Conservation (phyloP, 257 asterid genomes). For the Forsythia viridissima region DNA sequence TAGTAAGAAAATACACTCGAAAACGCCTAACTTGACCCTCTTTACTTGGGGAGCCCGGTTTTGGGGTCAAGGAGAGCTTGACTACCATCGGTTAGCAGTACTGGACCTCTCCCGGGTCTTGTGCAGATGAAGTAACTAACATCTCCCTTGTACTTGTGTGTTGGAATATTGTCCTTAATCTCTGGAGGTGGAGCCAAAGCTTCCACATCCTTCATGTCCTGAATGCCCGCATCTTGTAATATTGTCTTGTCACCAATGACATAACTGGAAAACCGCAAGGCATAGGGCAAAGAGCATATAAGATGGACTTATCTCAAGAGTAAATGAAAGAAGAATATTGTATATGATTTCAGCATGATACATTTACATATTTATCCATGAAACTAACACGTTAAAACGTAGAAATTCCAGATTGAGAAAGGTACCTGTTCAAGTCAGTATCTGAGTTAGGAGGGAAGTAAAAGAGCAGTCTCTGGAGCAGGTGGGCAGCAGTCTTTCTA, state of each 20-base stretch:
- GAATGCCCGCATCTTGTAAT: conserved; percentile 80
- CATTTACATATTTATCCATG: not conserved
- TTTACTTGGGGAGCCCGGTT: conserved; percentile 83
- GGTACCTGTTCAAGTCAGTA: conserved; percentile 74
- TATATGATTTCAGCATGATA: not conserved
- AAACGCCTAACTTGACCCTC: conserved; percentile 2
- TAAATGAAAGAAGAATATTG: not conserved
- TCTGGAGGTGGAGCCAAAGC: conserved; percentile 83
- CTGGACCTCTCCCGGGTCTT: conserved; percentile 72
- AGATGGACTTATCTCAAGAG: not conserved
- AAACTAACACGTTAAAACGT: not conserved
- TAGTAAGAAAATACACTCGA: conserved; percentile 1
- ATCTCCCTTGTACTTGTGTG: conserved; percentile 67
- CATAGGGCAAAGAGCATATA: not conserved
- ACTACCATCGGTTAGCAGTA: conserved; percentile 63
- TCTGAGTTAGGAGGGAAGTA: conserved; percentile 82
- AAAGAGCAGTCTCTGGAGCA: conserved; percentile 75
- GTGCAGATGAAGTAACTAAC: conserved; percentile 83
- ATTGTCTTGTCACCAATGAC: conserved; percentile 88
- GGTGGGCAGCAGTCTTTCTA: conserved; percentile 65
- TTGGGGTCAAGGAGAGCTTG: conserved; percentile 72
- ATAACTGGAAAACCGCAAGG: conserved; percentile 49
- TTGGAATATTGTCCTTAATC: conserved; percentile 50
- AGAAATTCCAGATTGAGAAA: not conserved
- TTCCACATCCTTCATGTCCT: conserved; percentile 66